These are phyloP conservation scores for Penicillium brevicompactum DNA, from an alignment of 2,329 filamentous ascomycete genomes.

Conservation along the genomic window DNA sequence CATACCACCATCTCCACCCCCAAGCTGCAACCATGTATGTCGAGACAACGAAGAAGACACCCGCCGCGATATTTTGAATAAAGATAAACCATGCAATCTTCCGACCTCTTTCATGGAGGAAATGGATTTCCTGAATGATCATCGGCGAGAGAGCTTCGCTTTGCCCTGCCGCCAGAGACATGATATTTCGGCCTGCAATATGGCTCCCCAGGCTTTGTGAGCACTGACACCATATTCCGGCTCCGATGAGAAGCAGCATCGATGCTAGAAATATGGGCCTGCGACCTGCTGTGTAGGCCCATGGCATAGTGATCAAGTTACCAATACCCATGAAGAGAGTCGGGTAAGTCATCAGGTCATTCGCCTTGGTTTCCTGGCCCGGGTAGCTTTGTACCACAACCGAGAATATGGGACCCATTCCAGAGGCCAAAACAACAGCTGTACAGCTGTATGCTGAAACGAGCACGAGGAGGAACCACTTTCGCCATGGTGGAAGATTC, in stretches of 20 bases:
- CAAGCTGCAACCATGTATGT: conserved; percentile 14
- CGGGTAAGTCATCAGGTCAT: conserved; percentile 37
- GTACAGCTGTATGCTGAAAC: conserved; percentile 17
- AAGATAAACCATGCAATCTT: conserved; percentile 17
- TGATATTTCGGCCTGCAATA: conserved; percentile 18
- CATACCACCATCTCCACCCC: conserved; percentile 20
- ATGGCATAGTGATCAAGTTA: conserved; percentile 21
- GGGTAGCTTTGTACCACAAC: conserved; percentile 11
- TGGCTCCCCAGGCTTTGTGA: conserved; percentile 12
- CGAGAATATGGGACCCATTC: conserved; percentile 41
- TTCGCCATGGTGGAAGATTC: conserved; percentile 11
- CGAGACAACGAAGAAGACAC: conserved; percentile 12
- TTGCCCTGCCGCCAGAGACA: conserved; percentile 15
- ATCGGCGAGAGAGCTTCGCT: conserved; percentile 14
- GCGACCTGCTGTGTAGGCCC: conserved; percentile 13
- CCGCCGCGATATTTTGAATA: conserved; percentile 12
- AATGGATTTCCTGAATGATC: conserved; percentile 16
- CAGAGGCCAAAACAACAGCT: conserved; percentile 30
- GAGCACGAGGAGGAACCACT: conserved; percentile 11
- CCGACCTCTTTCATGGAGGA: conserved; percentile 16
- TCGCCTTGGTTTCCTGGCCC: conserved; percentile 23
- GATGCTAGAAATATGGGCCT: conserved; percentile 18
- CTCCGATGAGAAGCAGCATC: conserved; percentile 8
- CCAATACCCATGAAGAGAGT: conserved; percentile 28
- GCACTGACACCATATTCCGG: conserved; percentile 16